Evolutionary conservation across 2,329 filamentous ascomycete species (phyloP).

Genomic region (Paradendryphiella salina): DNA sequence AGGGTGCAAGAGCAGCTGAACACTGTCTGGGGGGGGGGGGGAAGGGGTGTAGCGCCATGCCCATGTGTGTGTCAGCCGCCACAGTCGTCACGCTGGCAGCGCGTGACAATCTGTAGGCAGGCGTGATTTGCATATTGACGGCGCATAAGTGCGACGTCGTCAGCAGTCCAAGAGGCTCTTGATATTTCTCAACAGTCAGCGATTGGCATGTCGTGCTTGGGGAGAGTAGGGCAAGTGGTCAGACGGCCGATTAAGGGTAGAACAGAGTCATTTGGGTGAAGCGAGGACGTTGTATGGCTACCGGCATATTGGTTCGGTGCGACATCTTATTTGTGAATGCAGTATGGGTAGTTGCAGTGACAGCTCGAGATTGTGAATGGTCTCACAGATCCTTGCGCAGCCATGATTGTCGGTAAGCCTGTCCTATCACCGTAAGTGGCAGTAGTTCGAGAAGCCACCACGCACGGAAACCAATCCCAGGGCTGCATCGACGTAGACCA

Average conservation of each 20-base stretch:
- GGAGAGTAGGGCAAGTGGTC: constrained; percentile 4
- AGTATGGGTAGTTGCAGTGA: constrained; percentile 17
- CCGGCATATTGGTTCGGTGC: constrained; percentile 4
- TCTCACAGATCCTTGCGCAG: constrained; percentile 14
- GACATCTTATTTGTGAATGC: constrained; percentile 12
- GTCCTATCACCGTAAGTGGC: background rate
- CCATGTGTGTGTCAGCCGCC: too few species aligned
- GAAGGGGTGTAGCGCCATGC: too few species aligned
- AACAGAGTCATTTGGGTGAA: constrained; percentile 5
- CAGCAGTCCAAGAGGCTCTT: background rate
- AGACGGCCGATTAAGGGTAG: constrained; percentile 1
- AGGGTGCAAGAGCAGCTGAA: too few species aligned
- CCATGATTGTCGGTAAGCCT: background rate
- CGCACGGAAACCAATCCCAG: background rate
- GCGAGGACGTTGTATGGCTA: constrained; percentile 1
- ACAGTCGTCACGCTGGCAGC: too few species aligned
- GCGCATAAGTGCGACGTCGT: too few species aligned
- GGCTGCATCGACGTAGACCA: background rate
- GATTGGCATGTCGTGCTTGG: constrained; percentile 2
- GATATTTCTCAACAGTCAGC: background rate
- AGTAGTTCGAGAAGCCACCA: constrained; percentile 11
- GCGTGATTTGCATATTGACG: too few species aligned
- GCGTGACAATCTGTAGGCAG: too few species aligned
- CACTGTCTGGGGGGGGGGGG: too few species aligned
- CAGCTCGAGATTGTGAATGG: constrained; percentile 16